Evolutionary conservation across 208 protist genomes (phyloP).

Genomic region (Acanthamoeba castellanii): DNA sequence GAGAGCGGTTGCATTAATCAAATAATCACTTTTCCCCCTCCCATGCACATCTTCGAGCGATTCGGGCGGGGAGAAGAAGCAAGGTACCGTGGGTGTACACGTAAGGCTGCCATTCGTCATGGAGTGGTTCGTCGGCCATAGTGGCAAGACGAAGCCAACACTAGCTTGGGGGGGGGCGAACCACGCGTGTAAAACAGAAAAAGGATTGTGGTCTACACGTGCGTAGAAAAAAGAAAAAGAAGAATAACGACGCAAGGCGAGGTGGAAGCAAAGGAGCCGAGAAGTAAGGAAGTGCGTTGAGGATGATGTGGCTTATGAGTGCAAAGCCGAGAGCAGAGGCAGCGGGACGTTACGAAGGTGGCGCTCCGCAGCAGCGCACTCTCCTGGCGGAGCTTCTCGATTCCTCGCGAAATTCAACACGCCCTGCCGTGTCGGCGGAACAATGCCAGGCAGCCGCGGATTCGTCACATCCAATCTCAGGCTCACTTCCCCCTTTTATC

Average conservation of each 20-base stretch:
- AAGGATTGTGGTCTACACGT: no score
- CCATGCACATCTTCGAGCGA: background rate
- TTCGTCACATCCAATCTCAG: no score
- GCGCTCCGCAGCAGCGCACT: background rate
- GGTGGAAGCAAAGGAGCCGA: background rate
- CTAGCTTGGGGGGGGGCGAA: no score
- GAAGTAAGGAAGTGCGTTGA: background rate
- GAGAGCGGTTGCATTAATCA: background rate
- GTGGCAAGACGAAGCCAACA: background rate
- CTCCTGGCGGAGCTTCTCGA: background rate
- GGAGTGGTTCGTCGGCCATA: background rate
- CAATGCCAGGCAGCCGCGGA: no score
- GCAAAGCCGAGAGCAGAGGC: background rate
- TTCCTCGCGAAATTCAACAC: background rate
- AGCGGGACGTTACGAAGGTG: background rate
- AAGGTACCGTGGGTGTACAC: background rate
- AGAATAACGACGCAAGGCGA: background rate
- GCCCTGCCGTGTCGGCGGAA: no score
- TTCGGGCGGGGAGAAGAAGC: no score
- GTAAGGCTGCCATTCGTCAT: background rate
- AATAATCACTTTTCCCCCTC: no score
- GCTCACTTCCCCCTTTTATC: no score
- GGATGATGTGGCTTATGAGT: no score
- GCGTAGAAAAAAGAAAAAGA: no score
- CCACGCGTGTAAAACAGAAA: no score